A percentile compares a stretch with the other conserved stretches of the same genome.
phyloP scores from a whole-genome alignment of 2,329 filamentous ascomycete species.

The Cercospora berteroae region DNA sequence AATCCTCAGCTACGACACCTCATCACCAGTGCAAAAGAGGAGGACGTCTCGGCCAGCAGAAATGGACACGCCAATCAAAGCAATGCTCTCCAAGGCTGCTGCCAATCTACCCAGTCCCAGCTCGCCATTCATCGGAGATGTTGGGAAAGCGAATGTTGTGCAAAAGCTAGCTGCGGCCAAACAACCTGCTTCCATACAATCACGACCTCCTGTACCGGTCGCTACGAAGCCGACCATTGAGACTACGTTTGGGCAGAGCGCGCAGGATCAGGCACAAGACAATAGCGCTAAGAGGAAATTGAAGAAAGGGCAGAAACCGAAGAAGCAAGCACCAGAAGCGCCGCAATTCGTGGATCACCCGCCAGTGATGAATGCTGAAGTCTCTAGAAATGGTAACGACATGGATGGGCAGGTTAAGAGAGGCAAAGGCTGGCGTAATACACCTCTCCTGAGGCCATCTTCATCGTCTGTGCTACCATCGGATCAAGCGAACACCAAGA shows the following conservation, averaged over 20 bases:
- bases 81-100: constrained; percentile 37
- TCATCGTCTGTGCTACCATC: constrained; percentile 41
- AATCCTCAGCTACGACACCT: constrained; percentile 65
- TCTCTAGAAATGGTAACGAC: constrained; percentile 40
- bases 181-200: constrained; percentile 1
- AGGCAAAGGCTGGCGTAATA: constrained; percentile 67
- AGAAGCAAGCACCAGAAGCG: constrained; percentile 32
- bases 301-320: constrained; percentile 46
- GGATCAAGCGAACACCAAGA: constrained; percentile 27
- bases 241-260: neutral
- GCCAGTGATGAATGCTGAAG: constrained; percentile 37
- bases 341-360: constrained; percentile 29
- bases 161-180: constrained; percentile 26
- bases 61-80: constrained; percentile 46
- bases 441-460: constrained; percentile 64
- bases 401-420: constrained; percentile 43
- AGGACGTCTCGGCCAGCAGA: constrained; percentile 24
- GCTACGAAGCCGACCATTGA: constrained; percentile 14
- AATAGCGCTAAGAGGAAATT: constrained; percentile 46
- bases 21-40: constrained; percentile 32
- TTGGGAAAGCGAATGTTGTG: constrained; percentile 28
- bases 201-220: constrained; percentile 11
- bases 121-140: constrained; percentile 41
- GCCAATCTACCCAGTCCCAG: constrained; percentile 39
- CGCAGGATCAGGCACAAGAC: constrained; percentile 25